A percentile compares a stretch with the other conserved stretches of the same genome.
phyloP scores from a whole-genome alignment of 345 rosid species.

The Noccaea caerulescens region DNA sequence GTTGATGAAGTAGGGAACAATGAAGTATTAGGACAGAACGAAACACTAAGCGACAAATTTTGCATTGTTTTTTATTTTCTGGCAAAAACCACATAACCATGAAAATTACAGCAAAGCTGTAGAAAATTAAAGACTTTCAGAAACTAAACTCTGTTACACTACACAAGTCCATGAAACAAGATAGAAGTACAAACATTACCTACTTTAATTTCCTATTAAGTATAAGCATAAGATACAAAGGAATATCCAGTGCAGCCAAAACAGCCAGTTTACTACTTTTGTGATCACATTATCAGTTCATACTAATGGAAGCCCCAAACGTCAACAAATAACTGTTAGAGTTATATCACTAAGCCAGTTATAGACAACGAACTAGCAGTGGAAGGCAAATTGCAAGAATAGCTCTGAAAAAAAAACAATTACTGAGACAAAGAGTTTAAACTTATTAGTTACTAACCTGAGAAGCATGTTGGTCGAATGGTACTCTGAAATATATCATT shows the following conservation, averaged over 20 bases:
- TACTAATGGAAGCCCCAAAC: conserved; percentile 6
- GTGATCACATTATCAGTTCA: conserved; percentile 9
- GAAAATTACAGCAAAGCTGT: conserved; percentile 17
- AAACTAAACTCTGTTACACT: conserved; percentile 5
- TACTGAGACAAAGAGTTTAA: conserved; percentile 20
- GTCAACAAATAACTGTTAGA: not conserved
- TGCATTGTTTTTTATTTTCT: not conserved
- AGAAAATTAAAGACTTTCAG: conserved; percentile 23
- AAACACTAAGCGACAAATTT: conserved; percentile 2
- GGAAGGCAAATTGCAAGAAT: conserved; percentile 24
- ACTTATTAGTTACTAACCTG: conserved; percentile 56
- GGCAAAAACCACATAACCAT: not conserved
- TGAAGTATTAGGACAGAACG: conserved; percentile 12
- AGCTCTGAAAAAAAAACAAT: conserved; percentile 3
- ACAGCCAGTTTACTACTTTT: conserved; percentile 17
- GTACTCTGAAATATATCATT: conserved; percentile 57
- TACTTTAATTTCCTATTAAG: conserved; percentile 6
- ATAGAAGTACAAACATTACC: conserved; percentile 22
- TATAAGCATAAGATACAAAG: not conserved
- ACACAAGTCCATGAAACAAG: conserved; percentile 8
- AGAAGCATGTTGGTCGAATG: conserved; percentile 60
- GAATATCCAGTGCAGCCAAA: conserved; percentile 27
- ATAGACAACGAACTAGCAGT: conserved; percentile 22
- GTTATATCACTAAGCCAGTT: conserved; percentile 20
- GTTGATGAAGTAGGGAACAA: not conserved